Conservation (phyloP, 352 stramenopile genomes). For the Globisporangium splendens region DNA sequence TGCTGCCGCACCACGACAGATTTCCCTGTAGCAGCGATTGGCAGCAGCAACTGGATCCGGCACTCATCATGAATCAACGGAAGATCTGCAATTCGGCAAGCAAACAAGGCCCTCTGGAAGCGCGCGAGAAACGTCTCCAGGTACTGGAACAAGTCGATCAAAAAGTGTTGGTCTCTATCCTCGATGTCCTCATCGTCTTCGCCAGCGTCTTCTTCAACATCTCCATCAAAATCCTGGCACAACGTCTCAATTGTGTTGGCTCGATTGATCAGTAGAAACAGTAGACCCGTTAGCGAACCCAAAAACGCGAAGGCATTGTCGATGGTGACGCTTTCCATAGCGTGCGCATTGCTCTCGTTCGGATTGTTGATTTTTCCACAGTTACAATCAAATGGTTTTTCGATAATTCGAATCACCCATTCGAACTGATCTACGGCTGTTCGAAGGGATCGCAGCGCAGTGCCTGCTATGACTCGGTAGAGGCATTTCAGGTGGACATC, state of each 20-base stretch:
- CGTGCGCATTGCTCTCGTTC: background rate
- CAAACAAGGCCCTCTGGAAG: constrained; percentile 58
- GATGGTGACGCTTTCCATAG: constrained; percentile 7
- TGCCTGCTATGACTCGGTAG: constrained; percentile 35
- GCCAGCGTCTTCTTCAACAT: constrained; percentile 17
- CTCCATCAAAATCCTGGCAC: constrained; percentile 13
- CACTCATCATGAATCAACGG: constrained; percentile 50
- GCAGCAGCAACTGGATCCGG: constrained; percentile 42
- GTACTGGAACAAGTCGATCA: constrained; percentile 47
- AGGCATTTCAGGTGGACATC: constrained; percentile 32
- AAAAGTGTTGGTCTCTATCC: constrained; percentile 28
- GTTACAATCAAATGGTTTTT: constrained; percentile 24
- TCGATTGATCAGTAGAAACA: constrained; percentile 57
- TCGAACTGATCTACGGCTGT: constrained; percentile 58
- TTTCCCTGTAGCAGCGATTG: constrained; percentile 41
- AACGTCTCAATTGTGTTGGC: constrained; percentile 44
- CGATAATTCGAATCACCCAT: constrained; percentile 39
- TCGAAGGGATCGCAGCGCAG: constrained; percentile 32
- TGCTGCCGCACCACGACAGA: constrained; percentile 23
- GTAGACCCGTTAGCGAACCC: constrained; percentile 39
- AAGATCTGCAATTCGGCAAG: constrained; percentile 36
- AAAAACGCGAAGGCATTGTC: constrained; percentile 55
- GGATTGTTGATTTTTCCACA: background rate
- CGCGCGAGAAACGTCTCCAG: constrained; percentile 41
- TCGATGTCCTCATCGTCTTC: constrained; percentile 20